A percentile compares a stretch with the other conserved stretches of the same genome.
phyloP scores from a whole-genome alignment of 2,329 filamentous ascomycete species.

The Colletotrichum eleusines region DNA sequence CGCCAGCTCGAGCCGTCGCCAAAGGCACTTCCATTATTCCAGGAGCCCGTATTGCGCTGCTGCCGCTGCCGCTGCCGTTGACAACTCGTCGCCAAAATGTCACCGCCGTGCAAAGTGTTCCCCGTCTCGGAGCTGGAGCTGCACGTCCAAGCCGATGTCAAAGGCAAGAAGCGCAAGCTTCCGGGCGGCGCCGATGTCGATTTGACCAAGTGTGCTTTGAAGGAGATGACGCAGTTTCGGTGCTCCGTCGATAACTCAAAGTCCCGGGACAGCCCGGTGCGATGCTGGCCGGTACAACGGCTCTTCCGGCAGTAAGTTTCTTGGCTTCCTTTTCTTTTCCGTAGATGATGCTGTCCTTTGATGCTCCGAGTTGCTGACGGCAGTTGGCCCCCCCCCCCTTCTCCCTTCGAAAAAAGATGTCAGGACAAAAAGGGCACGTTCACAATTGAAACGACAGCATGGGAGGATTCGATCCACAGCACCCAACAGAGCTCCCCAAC shows the following conservation, averaged over 20 bases:
- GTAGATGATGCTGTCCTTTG: neutral
- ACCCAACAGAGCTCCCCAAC: neutral
- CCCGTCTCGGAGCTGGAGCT: conserved; percentile 63
- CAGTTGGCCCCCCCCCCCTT: conserved; percentile 6
- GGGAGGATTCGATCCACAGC: conserved; percentile 58
- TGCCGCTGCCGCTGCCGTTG: neutral
- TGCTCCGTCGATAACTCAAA: conserved; percentile 66
- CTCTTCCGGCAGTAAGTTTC: conserved; percentile 70
- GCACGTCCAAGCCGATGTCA: conserved; percentile 61
- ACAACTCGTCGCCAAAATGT: conserved; percentile 57
- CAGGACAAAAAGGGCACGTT: conserved; percentile 68
- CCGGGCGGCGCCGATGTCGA: conserved; percentile 58
- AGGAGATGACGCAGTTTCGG: conserved; percentile 71
- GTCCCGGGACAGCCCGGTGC: conserved; percentile 59
- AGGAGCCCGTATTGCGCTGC: neutral
- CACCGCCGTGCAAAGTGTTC: conserved; percentile 69
- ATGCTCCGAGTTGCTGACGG: neutral
- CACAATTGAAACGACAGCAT: conserved; percentile 73
- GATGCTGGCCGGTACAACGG: conserved; percentile 69
- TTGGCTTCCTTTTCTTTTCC: neutral
- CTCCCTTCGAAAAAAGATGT: conserved; percentile 58
- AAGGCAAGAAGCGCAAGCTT: conserved; percentile 66
- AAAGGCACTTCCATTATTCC: conserved; percentile 47
- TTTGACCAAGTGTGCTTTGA: conserved; percentile 66
- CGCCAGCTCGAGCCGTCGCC: conserved; percentile 60